Evolutionary conservation across 169 alveolate species (phyloP).

Genomic region (Perkinsus marinus): DNA sequence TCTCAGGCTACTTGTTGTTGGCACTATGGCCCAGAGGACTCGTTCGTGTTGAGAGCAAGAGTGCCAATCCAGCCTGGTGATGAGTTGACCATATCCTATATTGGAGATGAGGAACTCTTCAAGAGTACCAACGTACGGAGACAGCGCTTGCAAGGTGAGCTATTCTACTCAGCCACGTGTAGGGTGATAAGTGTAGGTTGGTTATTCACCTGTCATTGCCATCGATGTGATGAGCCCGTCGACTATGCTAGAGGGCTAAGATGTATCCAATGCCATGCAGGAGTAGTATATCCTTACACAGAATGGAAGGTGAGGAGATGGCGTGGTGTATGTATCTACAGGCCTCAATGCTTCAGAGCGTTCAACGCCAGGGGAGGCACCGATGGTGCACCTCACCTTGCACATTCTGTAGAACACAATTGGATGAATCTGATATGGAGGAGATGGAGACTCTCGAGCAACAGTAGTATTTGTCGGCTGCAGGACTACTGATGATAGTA

Average conservation of each 20-base stretch:
- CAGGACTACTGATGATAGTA: neutral
- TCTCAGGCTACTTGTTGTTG: constrained; percentile 39
- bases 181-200: constrained; percentile 27
- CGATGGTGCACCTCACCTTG: constrained; percentile 14
- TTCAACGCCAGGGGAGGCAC: constrained; percentile 15
- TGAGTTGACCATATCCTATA: constrained; percentile 45
- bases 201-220: constrained; percentile 41
- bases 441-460: neutral
- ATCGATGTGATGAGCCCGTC: constrained; percentile 23
- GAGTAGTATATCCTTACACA: constrained; percentile 13
- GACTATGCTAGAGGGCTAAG: constrained; percentile 43
- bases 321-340: too few relatives aligned
- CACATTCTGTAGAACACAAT: neutral
- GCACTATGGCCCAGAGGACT: constrained; percentile 44
- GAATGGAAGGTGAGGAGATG: constrained; percentile 10
- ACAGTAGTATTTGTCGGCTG: neutral
- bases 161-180: neutral
- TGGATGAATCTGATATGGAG: constrained; percentile 10
- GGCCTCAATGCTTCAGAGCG: too few relatives aligned
- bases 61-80: constrained; percentile 31
- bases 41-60: constrained; percentile 38
- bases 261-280: constrained; percentile 41
- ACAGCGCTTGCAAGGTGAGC: constrained; percentile 6
- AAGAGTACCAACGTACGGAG: constrained; percentile 28
- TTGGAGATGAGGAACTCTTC: constrained; percentile 47